Base-by-base conservation (phyloP, 192 early-diverging fungal species). In the Coemansia sp. region DNA sequence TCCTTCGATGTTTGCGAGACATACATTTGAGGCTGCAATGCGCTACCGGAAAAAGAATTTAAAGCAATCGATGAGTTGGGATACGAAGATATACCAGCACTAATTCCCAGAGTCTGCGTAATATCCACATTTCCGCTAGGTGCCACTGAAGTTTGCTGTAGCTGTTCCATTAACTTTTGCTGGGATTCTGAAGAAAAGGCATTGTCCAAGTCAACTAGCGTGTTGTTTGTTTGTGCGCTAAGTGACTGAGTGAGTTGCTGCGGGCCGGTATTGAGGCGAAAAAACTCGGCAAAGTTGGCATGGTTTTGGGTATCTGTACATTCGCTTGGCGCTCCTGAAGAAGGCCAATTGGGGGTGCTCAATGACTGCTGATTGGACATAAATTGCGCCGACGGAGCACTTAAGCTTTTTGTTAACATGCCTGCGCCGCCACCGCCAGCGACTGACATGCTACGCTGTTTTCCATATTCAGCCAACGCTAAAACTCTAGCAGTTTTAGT, bases 361-460 rank as follows among this genome's bases (percentile, higher is more conserved):
- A 63, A 33, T 3, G 33, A 5, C 27, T 54, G 24, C 7, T 51
- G 23, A 31, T 53, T 51, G 10, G 51, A 25, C 62, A 32, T 29
- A 30, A 54, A 54, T 63, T 63, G 51, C 1, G 27, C 19, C 1
- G 57, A 42, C 24, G 20, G 59, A 55, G 20, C 46, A 31, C 39
- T 21, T 14, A 29, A 27, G 50, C 36, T 62, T 46, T 46, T 46
- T 46, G 39, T 46, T 46, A 46, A 17, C 46, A 27, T 21, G 5
- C 20, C 19, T 21, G 65, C 14, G 19, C 54, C 24, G 6, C 30
- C 17, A 17, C 33, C 14, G 33, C 10, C 36, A 11, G 71, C 64
- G 54, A 74, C 36, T 2, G 72, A 74, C 24, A 74, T 64, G 53
- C 72, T 74, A 6, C 72, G 72, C 17, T 56, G 62, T 22, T 74